Percentiles rank a stretch among this genome's conserved stretches.
Conservation (phyloP, 2,329 filamentous ascomycete genomes). For the Rhynchosporium secalis region DNA sequence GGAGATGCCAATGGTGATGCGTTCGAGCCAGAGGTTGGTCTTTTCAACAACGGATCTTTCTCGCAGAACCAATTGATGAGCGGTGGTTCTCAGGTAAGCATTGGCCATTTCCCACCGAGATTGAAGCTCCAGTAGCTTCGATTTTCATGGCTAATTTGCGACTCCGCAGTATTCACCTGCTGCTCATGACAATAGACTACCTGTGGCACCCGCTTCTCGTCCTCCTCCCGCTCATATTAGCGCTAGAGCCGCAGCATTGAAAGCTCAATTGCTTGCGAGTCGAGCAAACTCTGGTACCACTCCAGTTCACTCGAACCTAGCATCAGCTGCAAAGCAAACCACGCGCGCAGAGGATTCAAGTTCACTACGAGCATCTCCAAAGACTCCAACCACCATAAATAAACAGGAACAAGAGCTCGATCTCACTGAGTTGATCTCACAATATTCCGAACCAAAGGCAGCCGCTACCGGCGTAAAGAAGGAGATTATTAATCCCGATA, state of each 20-base stretch:
- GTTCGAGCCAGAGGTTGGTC: conserved; percentile 30
- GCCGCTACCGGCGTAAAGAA: conserved; percentile 25
- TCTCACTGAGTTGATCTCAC: conserved; percentile 35
- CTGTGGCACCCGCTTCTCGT: conserved; percentile 18
- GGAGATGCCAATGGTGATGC: conserved; percentile 25
- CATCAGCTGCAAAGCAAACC: conserved; percentile 17
- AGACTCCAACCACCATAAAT: conserved; percentile 23
- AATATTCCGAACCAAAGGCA: conserved; percentile 32
- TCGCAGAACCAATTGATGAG: conserved; percentile 32
- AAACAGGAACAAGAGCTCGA: conserved; percentile 31
- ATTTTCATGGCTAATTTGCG: conserved; percentile 22
- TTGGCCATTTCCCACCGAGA: not conserved
- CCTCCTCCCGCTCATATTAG: conserved; percentile 32
- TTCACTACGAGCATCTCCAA: conserved; percentile 27
- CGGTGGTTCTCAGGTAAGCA: conserved; percentile 33
- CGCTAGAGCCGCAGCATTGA: conserved; percentile 38
- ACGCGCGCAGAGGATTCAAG: conserved; percentile 21
- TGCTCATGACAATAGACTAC: conserved; percentile 26
- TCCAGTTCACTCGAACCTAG: conserved; percentile 15
- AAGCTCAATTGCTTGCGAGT: conserved; percentile 36
- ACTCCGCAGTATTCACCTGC: conserved; percentile 31
- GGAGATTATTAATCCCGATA: conserved; percentile 18
- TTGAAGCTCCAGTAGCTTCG: not conserved
- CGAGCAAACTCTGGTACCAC: conserved; percentile 32
- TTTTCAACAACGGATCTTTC: conserved; percentile 31